These are phyloP conservation scores for Zymoseptoria pseudotritici DNA, from an alignment of 2,329 filamentous ascomycete genomes.

Conservation along the genomic window DNA sequence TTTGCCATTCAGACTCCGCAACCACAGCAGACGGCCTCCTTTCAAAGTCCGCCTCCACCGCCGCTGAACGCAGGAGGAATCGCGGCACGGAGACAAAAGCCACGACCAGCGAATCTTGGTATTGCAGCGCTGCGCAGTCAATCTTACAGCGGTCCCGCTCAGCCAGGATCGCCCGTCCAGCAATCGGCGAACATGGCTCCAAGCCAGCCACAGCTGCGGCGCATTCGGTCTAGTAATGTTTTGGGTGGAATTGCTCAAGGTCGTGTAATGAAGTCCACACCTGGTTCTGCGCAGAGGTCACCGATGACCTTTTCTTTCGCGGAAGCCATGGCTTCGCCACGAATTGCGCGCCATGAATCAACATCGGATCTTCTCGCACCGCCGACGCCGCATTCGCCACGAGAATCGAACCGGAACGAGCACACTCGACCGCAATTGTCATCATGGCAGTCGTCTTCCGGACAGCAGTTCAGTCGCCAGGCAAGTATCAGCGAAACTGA, in stretches of 20 bases:
- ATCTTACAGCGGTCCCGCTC: slow-evolving; percentile 27
- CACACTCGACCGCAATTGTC: slow-evolving; percentile 25
- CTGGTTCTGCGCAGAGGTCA: slow-evolving; percentile 42
- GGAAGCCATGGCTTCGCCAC: slow-evolving; percentile 42
- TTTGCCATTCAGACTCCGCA: slow-evolving; percentile 29
- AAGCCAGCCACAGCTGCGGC: slow-evolving; percentile 56
- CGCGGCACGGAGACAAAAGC: slow-evolving; percentile 32
- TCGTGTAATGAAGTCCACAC: slow-evolving; percentile 40
- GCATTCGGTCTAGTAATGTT: slow-evolving; percentile 42
- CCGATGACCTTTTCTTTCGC: slow-evolving; percentile 40
- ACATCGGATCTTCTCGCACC: slow-evolving; percentile 36
- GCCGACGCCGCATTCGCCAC: slow-evolving; percentile 43
- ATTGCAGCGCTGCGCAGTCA: slow-evolving; percentile 37
- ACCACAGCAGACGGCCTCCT: slow-evolving; percentile 21
- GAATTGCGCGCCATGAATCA: slow-evolving; percentile 34
- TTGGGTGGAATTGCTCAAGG: slow-evolving; percentile 36
- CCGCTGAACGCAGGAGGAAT: slow-evolving; percentile 28
- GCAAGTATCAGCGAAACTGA: slow-evolving; percentile 34
- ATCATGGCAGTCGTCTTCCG: slow-evolving; percentile 33
- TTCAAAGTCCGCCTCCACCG: slow-evolving; percentile 32
- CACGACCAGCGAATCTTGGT: slow-evolving; percentile 37
- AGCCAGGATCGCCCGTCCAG: slow-evolving; percentile 34
- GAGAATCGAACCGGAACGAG: slow-evolving; percentile 27
- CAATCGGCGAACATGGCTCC: slow-evolving; percentile 51
- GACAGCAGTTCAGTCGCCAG: slow-evolving; percentile 29